Conservation (phyloP, 352 stramenopile genomes). For the Phytopythium litorale region DNA sequence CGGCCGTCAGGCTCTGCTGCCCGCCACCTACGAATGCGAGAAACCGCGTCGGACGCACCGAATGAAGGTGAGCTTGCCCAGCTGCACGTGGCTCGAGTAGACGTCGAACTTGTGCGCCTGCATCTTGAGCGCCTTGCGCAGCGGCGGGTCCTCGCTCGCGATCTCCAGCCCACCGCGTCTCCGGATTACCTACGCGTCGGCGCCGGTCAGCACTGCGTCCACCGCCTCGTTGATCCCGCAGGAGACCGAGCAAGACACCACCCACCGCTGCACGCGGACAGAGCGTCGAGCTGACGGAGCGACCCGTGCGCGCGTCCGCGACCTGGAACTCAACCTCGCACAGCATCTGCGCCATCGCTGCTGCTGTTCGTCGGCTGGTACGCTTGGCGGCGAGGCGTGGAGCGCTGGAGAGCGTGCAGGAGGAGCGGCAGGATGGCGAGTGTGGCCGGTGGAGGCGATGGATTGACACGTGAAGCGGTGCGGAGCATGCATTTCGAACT, state of each 20-base stretch:
- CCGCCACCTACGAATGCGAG: neutral
- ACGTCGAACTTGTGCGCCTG: constrained; percentile 49
- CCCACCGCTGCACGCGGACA: constrained; percentile 34
- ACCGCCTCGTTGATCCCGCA: too few species aligned
- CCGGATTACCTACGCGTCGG: constrained; percentile 28
- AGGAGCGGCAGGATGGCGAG: neutral
- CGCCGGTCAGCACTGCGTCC: neutral
- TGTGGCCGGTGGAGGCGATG: neutral
- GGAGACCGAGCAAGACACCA: too few species aligned
- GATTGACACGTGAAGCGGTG: constrained; percentile 4
- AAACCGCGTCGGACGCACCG: constrained; percentile 14
- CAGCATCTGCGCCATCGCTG: neutral
- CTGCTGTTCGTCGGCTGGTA: too few species aligned
- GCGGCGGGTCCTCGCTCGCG: constrained; percentile 38
- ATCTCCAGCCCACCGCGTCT: constrained; percentile 53
- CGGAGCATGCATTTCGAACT: neutral
- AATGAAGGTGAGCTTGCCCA: constrained; percentile 70
- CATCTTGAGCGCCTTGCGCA: constrained; percentile 53
- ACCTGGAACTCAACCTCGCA: constrained; percentile 65
- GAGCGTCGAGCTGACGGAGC: constrained; percentile 36
- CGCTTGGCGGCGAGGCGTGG: neutral
- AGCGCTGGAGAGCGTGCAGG: neutral
- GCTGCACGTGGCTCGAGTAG: constrained; percentile 58
- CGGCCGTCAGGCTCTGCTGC: neutral
- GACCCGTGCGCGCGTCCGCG: constrained; percentile 41